Conservation (phyloP, 1,139 yeast species). For the Diutina scorzettiae region DNA sequence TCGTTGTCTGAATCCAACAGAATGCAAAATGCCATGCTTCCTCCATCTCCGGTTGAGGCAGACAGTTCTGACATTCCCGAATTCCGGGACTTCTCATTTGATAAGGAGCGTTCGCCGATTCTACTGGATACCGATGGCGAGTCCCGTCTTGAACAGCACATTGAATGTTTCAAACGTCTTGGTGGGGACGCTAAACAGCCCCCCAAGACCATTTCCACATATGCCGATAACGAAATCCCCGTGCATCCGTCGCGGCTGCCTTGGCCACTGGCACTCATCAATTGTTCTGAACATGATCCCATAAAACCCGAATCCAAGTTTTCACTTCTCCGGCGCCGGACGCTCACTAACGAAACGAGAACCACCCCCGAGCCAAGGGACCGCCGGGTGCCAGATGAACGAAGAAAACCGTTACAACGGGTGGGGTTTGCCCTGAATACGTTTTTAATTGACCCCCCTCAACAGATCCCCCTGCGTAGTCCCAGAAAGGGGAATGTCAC, state of each 20-base stretch:
- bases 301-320: background rate
- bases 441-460: constrained; percentile 63
- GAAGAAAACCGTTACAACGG: constrained; percentile 28
- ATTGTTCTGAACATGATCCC: background rate
- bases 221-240: background rate
- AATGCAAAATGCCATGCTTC: background rate
- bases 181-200: background rate
- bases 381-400: too few relatives aligned
- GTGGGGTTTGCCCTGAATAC: constrained; percentile 68
- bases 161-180: background rate
- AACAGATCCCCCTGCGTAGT: constrained; percentile 51
- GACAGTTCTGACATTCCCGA: background rate
- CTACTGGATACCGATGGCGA: background rate
- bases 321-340: background rate
- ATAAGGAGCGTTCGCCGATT: background rate
- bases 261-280: constrained; percentile 3
- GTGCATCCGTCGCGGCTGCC: background rate
- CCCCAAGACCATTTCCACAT: background rate
- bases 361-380: too few relatives aligned
- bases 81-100: background rate
- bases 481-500: constrained; percentile 70
- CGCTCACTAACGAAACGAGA: background rate
- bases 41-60: background rate
- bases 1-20: background rate
- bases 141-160: background rate